phyloP scores from a whole-genome alignment of 1,284 basidiomycete species.

The Papiliotrema terrestris region DNA sequence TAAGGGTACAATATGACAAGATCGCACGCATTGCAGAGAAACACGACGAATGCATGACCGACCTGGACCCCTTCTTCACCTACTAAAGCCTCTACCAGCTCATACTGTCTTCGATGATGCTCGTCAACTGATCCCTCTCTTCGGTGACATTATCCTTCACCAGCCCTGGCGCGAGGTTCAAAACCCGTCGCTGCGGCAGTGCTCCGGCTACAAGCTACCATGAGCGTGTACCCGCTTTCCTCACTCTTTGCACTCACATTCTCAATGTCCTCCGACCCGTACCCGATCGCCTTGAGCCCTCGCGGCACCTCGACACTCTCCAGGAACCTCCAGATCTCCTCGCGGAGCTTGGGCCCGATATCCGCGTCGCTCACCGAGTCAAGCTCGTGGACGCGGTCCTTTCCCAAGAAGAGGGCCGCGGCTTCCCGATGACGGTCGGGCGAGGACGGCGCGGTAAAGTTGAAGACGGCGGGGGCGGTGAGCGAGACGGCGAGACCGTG shows the following conservation, averaged over 20 bases:
- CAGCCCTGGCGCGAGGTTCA: conserved; percentile 44
- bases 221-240: too few species aligned
- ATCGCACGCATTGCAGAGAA: too few species aligned
- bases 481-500: conserved; percentile 85
- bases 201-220: conserved; percentile 42
- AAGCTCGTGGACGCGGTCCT: conserved; percentile 65
- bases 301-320: conserved; percentile 80
- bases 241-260: conserved; percentile 15
- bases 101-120: conserved; percentile 57
- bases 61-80: too few species aligned
- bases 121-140: conserved; percentile 70
- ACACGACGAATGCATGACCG: too few species aligned
- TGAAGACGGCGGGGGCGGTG: conserved; percentile 85
- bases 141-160: conserved; percentile 68
- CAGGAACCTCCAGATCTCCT: conserved; percentile 87
- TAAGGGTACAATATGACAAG: too few species aligned
- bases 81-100: conserved; percentile 28
- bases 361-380: conserved; percentile 73
- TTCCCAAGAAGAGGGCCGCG: conserved; percentile 74
- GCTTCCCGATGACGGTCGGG: conserved; percentile 87
- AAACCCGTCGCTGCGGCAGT: conserved; percentile 44
- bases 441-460: conserved; percentile 86
- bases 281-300: conserved; percentile 82
- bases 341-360: conserved; percentile 75
- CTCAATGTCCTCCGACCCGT: conserved; percentile 51